These are phyloP conservation scores for Paraphaeosphaeria sporulosa DNA, from an alignment of 2,329 filamentous ascomycete species.

Conservation along the genomic window DNA sequence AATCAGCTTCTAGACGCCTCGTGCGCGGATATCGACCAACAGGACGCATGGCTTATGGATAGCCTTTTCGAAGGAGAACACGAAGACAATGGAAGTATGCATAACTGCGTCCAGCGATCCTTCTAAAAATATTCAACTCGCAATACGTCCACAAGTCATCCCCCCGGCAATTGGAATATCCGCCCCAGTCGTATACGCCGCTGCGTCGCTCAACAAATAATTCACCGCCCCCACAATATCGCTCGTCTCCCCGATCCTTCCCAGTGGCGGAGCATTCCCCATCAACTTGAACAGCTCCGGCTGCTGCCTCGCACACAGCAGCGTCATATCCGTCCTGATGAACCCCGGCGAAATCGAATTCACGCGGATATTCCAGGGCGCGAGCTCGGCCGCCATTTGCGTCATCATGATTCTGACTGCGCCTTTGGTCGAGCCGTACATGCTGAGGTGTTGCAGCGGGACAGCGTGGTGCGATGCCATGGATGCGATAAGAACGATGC, in stretches of 20 bases:
- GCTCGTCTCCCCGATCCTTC: not conserved
- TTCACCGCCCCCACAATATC: not conserved
- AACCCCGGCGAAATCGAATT: not conserved
- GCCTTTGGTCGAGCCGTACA: not conserved
- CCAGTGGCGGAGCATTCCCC: not conserved
- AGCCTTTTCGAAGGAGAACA: too few relatives aligned
- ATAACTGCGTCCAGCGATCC: too few relatives aligned
- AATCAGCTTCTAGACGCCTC: too few relatives aligned
- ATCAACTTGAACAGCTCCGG: not conserved
- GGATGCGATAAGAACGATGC: not conserved
- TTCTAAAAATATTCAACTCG: too few relatives aligned
- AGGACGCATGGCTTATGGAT: too few relatives aligned
- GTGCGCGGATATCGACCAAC: too few relatives aligned
- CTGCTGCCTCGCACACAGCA: not conserved
- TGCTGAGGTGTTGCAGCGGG: too few relatives aligned
- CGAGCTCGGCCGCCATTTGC: not conserved
- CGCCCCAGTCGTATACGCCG: not conserved
- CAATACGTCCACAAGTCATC: not conserved
- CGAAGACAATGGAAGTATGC: too few relatives aligned
- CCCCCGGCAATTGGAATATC: not conserved
- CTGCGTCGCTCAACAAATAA: not conserved
- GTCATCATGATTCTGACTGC: not conserved
- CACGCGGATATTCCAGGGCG: not conserved
- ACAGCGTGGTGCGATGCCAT: too few relatives aligned
- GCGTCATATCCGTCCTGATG: not conserved